Base-by-base conservation (phyloP, 208 protist genomes). In the Trypanosoma congolense region DNA sequence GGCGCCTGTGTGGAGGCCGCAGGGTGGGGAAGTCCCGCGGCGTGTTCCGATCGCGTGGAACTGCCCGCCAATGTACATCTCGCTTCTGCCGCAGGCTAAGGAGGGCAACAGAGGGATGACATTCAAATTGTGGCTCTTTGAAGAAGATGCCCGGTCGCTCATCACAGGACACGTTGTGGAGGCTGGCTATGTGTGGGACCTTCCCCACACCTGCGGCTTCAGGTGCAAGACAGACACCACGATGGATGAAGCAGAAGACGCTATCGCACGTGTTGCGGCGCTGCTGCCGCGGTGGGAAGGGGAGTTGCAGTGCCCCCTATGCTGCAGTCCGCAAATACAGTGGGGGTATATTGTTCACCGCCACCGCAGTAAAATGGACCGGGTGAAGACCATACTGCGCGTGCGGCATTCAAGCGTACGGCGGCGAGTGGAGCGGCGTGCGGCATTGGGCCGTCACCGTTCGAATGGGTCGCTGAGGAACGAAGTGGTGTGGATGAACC, bases 11-110 rank as follows among this genome's bases (percentile, higher is more conserved):
- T 44, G 29, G 21, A 41, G 5, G 30, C 36, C 14, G 30, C 18
- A 4, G 21, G 38, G n/a, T 22, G 22, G 26, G 3, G 14, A 22
- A 10, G 12, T 25, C 16, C 51, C 53, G n/a, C 30, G 40, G 36
- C 61, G 61, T 4, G 54, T 68, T 4, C 61, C 38, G 18, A 36
- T 68, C 9, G 54, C 56, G 21, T 68, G 61, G 61, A 54, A 47
- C 40, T 56, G 31, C 44, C 46, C 61, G 9, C 35, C 47, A 24
- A 43, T 54, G 3, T 68, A 61, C 21, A 33, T 68, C 18, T 68
- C 61, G 5, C 54, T 68, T 30, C n/a, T 61, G 21, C 54, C 54
- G 25, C 38, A 12, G 22, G 21, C 52, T 19, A 2, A 14, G 28
- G 25, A 31, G 26, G 52, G 52, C 10, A 68, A 52, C 31, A 29